A percentile compares a stretch with the other conserved stretches of the same genome.
phyloP scores from a whole-genome alignment of 2,329 filamentous ascomycete species.

The Bipolaris victoriae region DNA sequence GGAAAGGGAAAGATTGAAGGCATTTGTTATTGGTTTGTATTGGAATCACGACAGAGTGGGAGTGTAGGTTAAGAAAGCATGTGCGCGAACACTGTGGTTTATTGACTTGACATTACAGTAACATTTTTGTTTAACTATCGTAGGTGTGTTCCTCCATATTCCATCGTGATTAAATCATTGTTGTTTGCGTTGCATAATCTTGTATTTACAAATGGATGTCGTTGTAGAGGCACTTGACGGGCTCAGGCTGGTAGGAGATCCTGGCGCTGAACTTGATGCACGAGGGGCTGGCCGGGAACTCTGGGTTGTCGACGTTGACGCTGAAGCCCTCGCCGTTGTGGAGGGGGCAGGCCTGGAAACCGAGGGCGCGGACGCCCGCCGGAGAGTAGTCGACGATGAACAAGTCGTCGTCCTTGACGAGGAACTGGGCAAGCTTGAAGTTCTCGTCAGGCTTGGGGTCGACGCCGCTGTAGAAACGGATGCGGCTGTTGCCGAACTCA shows the following conservation, averaged over 20 bases:
- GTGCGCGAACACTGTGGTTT: too few relatives aligned
- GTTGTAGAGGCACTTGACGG: not conserved
- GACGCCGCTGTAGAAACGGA: slow-evolving; percentile 60
- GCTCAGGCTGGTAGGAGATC: not conserved
- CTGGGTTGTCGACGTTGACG: not conserved
- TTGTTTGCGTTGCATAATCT: too few relatives aligned
- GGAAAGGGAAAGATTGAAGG: too few relatives aligned
- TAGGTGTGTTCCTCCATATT: too few relatives aligned
- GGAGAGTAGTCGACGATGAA: slow-evolving; percentile 44
- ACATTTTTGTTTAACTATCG: too few relatives aligned
- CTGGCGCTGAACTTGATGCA: slow-evolving; percentile 4
- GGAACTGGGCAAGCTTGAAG: slow-evolving; percentile 51
- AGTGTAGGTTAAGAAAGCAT: too few relatives aligned
- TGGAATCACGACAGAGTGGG: too few relatives aligned
- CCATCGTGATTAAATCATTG: too few relatives aligned
- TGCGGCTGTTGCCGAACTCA: slow-evolving; percentile 62
- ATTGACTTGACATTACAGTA: too few relatives aligned
- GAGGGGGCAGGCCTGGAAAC: slow-evolving; percentile 62
- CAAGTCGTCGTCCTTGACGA: slow-evolving; percentile 55
- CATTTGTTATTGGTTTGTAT: too few relatives aligned
- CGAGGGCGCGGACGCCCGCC: slow-evolving; percentile 34
- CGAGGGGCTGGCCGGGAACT: slow-evolving; percentile 17
- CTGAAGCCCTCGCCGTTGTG: slow-evolving; percentile 43
- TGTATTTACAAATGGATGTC: not conserved
- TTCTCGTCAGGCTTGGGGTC: slow-evolving; percentile 40